These are phyloP conservation scores for Taphrina populina DNA, from an alignment of 1,139 yeast species.

Conservation along the genomic window DNA sequence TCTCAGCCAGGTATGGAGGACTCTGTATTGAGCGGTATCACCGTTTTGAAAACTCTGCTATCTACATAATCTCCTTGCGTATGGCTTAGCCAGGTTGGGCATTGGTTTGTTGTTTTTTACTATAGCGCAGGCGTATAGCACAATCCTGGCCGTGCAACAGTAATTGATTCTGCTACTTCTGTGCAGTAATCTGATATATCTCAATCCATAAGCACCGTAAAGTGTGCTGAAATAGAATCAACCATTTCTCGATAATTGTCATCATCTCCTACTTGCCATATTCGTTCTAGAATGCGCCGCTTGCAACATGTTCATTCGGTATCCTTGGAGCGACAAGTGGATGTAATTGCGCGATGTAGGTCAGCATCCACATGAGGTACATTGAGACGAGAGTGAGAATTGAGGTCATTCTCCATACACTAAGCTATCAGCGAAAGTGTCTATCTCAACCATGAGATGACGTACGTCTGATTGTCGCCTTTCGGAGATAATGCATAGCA, in stretches of 20 bases:
- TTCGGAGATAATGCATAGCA: constrained; percentile 67
- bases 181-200: too few species aligned
- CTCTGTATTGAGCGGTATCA: not conserved
- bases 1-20: constrained; percentile 5
- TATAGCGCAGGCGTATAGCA: too few species aligned
- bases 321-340: constrained; percentile 54
- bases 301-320: constrained; percentile 19
- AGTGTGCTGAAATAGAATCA: too few species aligned
- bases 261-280: too few species aligned
- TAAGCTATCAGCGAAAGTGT: constrained; percentile 38
- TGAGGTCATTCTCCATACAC: constrained; percentile 89
- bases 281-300: constrained; percentile 14
- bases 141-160: too few species aligned
- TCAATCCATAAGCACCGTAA: too few species aligned
- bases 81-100: too few species aligned
- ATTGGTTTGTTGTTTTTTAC: too few species aligned
- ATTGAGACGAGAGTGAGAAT: constrained; percentile 58
- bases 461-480: constrained; percentile 53
- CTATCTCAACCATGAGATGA: constrained; percentile 2
- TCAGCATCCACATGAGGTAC: constrained; percentile 65
- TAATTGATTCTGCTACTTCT: too few species aligned
- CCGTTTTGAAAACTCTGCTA: constrained; percentile 5
- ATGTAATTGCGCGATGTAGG: constrained; percentile 68
- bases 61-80: constrained; percentile 6
- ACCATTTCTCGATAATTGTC: too few species aligned